These are phyloP conservation scores for Podospora anserina DNA, from an alignment of 495 filamentous ascomycete genomes.

Conservation along the genomic window DNA sequence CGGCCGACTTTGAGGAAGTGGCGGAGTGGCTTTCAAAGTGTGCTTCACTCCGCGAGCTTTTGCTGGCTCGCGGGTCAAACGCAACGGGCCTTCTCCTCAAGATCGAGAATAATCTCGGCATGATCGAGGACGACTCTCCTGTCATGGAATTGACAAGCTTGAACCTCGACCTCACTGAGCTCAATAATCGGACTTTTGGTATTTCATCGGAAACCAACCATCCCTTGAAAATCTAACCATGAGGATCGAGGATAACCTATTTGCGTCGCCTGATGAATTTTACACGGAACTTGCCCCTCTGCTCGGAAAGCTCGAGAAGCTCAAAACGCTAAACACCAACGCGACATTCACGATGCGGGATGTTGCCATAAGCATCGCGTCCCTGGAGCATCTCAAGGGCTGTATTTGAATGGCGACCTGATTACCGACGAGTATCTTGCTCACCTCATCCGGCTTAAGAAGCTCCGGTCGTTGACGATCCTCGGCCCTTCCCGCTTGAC, in stretches of 20 bases:
- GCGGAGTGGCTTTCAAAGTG: constrained; percentile 56
- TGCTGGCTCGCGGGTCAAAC: constrained; percentile 49
- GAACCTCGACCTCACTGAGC: constrained; percentile 19
- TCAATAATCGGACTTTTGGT: constrained; percentile 19
- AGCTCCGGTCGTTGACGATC: not conserved
- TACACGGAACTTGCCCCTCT: constrained; percentile 48
- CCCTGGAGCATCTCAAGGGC: constrained; percentile 49
- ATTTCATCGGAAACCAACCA: constrained; percentile 27
- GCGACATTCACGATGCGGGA: constrained; percentile 19
- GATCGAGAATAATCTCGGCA: constrained; percentile 21
- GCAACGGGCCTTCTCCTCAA: constrained; percentile 52
- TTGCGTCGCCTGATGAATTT: constrained; percentile 39
- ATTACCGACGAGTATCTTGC: constrained; percentile 49
- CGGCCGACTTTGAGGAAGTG: constrained; percentile 46
- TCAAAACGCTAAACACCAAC: constrained; percentile 32
- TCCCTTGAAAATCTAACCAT: constrained; percentile 36
- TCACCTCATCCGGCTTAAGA: not conserved
- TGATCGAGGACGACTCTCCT: constrained; percentile 32
- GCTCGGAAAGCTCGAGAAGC: constrained; percentile 25
- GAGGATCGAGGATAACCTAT: constrained; percentile 51
- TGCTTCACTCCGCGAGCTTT: constrained; percentile 49
- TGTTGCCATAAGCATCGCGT: constrained; percentile 17
- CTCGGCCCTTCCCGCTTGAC: not conserved
- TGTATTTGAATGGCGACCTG: constrained; percentile 55
- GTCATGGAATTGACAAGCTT: constrained; percentile 28